Evolutionary conservation across 1,284 basidiomycete species (phyloP), one percentile per base, ranked within the genome.

Genomic region (Hymenochaete sp.): DNA sequence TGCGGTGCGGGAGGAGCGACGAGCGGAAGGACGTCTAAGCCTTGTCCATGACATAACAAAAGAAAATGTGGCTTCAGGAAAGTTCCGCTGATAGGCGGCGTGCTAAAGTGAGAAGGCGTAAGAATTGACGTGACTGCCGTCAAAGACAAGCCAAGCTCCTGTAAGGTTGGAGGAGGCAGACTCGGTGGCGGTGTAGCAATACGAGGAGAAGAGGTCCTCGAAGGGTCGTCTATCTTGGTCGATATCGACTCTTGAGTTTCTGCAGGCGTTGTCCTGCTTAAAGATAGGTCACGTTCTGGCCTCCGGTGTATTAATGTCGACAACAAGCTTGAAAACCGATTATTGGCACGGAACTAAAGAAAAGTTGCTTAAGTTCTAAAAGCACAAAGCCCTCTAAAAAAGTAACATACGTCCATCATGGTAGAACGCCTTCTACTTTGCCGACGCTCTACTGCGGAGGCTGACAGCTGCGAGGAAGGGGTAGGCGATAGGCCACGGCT

Each of bases 21-120:
- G 21, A 89, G 66, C 2, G 85, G 82, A 19, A 89, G 64, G 2
- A 89, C 82, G 60, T 89, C 85, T 38, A 89, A 64, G 37, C 85
- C 85, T 62, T 89, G 86, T 2, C 80, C 68, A 57, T 89, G 86
- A 53, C 85, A 89, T 42, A 89, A 68, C 10, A 89, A 70, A n/a
- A 89, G 69, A 59, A 80, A 87, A 55, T 86, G 81, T 3, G 85
- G 86, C 0, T 76, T 70, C 18, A 89, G 62, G 59, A 88, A 88
- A 10, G 84, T 77, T 14, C 85, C 85, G 48, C 75, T 84, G 1
- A 72, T 68, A 8, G 86, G 86, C 1, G 85, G 80, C 3, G 77
- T 73, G 53, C 68, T 82, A 58, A 85, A 87, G 58, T 86, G 85
- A 13, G 83, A 76, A 1, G 83, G 79, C 0, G 77, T 75, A 18